Base-by-base conservation (phyloP, 2,329 filamentous ascomycete species). In the Microcera coccophila region DNA sequence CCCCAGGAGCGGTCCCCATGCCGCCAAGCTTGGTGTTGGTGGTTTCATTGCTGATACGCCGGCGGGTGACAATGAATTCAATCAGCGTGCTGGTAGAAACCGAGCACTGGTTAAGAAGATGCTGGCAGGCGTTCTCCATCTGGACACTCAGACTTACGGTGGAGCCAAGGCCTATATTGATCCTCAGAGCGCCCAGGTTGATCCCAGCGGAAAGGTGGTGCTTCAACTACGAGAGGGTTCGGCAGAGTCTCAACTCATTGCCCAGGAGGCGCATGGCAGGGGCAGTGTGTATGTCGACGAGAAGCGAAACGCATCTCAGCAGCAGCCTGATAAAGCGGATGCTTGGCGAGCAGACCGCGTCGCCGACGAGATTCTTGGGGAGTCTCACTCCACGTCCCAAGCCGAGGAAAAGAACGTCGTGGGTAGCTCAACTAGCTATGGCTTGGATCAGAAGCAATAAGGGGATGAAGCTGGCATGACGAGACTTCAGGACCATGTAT, bases 381-480 rank as follows among this genome's bases (percentile, higher is more conserved):
- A 52, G 5, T 45, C 38, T 15, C 28, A 38, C 14, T 28, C 26
- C 19, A n/a, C 26, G 18, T n/a, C 46, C 14, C 21, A 38, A 22
- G 28, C 40, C 22, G 68, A 87, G 86, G 71, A 88, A 81, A 53
- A 88, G 63, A 37, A 52, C 18, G 42, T 59, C n/a, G 38, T 62
- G 18, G 62, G 67, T 44, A 71, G 63, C 49, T 62, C 60, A 3
- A 54, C 53, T 40, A 66, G 47, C 47, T 73, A 73, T 41, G 68
- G 69, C 3, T 50, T 73, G 26, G 55, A 57, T 36, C 41, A 37
- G 42, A 35, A 48, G 41, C 45, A 45, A 55, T 53, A 44, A 54
- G 45, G 35, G 29, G 20, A 36, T 42, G 44, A 45, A 37, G 38
- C 22, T 36, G 36, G 32, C 34, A 31, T 36, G 38, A 26, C 22